phyloP scores from a whole-genome alignment of 768 basidiomycete species.

The Mycena vulgaris region DNA sequence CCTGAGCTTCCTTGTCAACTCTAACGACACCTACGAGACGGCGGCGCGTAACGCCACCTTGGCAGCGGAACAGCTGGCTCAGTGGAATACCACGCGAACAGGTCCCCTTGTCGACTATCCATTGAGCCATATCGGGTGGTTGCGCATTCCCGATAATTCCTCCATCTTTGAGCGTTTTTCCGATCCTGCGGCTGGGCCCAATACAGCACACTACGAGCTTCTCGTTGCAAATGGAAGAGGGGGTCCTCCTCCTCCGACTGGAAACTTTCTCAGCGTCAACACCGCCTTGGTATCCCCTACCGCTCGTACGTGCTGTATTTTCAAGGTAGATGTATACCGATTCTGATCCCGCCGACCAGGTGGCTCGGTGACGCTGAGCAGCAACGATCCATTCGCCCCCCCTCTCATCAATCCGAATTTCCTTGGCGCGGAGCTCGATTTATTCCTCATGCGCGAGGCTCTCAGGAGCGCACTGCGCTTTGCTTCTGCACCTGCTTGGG shows the following conservation, averaged over 20 bases:
- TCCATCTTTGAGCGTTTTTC: not conserved
- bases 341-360: not conserved
- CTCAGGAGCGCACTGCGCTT: no score
- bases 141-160: not conserved
- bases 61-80: not conserved
- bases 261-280: conserved; percentile 39
- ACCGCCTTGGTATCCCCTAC: no score
- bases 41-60: not conserved
- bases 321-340: not conserved
- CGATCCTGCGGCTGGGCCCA: conserved; percentile 4
- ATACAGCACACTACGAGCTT: not conserved
- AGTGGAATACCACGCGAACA: not conserved
- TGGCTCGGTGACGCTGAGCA: not conserved
- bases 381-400: no score
- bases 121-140: not conserved
- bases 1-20: not conserved
- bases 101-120: not conserved
- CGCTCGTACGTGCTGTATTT: no score
- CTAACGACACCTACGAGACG: not conserved
- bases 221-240: not conserved
- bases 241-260: not conserved
- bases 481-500: no score
- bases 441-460: no score
- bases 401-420: no score
- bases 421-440: no score